These are phyloP conservation scores for Pugionium cornutum DNA, from an alignment of 345 rosid species.

Conservation along the genomic window DNA sequence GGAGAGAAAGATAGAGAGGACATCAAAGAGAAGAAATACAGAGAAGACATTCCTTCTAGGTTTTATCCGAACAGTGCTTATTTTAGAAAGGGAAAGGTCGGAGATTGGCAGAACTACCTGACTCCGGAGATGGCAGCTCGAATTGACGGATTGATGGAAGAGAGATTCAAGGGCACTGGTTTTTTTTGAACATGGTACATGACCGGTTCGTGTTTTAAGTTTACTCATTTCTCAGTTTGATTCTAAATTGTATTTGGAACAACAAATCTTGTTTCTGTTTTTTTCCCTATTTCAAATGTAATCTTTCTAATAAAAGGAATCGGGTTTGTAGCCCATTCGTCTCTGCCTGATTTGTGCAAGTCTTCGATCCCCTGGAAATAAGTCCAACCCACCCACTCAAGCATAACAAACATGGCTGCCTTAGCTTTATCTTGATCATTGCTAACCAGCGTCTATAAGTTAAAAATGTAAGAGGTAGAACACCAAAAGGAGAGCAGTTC, in stretches of 20 bases:
- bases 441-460: no score
- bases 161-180: no score
- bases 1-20: slow-evolving; percentile 6
- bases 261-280: not conserved
- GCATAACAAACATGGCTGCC: no score
- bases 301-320: not conserved
- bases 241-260: not conserved
- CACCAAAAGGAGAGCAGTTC: no score
- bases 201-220: not conserved
- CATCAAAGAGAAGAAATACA: not conserved
- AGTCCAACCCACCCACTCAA: no score
- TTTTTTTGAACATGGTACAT: slow-evolving; percentile 13
- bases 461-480: no score
- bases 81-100: slow-evolving; percentile 28
- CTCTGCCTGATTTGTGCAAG: not conserved
- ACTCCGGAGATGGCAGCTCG: no score
- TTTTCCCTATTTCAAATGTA: not conserved
- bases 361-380: not conserved
- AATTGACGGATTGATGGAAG: no score
- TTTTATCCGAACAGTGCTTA: slow-evolving; percentile 10
- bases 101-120: slow-evolving; percentile 26
- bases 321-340: not conserved
- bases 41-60: slow-evolving; percentile 1
- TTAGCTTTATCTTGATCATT: no score
- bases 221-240: not conserved